Evolutionary conservation across 495 filamentous ascomycete genomes (phyloP).

Genomic region (Echria macrotheca): DNA sequence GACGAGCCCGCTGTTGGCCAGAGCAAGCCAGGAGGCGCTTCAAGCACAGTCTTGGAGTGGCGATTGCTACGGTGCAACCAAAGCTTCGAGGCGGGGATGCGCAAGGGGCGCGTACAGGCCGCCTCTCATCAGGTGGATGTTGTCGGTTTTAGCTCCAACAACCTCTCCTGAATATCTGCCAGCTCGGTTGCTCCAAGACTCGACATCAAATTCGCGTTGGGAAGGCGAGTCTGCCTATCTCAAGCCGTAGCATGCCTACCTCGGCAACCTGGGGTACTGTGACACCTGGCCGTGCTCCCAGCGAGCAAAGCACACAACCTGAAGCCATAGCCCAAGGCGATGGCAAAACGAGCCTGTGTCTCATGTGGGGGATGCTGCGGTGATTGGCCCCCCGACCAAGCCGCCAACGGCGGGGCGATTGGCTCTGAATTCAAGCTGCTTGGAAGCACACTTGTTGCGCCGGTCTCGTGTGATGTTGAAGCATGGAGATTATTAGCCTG

Average conservation of each 20-base stretch:
- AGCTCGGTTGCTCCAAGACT: too few species aligned
- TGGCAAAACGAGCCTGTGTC: slow-evolving; percentile 9
- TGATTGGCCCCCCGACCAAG: slow-evolving; percentile 1
- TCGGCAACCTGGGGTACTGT: not conserved
- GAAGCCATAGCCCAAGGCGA: too few species aligned
- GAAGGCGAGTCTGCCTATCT: too few species aligned
- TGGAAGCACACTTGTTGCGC: not conserved
- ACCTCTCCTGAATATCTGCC: too few species aligned
- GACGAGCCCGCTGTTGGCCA: too few species aligned
- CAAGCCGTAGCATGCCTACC: not conserved
- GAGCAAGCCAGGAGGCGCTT: not conserved
- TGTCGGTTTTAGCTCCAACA: too few species aligned
- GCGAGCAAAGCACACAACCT: too few species aligned
- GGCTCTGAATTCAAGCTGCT: not conserved
- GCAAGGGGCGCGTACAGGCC: slow-evolving; percentile 4
- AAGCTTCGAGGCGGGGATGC: slow-evolving; percentile 5
- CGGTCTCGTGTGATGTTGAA: not conserved
- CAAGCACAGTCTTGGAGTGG: not conserved
- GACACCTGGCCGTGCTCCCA: too few species aligned
- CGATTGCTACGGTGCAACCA: not conserved
- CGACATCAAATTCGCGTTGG: too few species aligned
- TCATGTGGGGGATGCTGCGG: slow-evolving; percentile 5
- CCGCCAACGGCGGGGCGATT: slow-evolving; percentile 6
- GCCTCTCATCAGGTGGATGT: slow-evolving; percentile 7
- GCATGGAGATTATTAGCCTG: not conserved